Conservation (phyloP, 2,329 filamentous ascomycete genomes). For the Thielaviopsis ethacetica region DNA sequence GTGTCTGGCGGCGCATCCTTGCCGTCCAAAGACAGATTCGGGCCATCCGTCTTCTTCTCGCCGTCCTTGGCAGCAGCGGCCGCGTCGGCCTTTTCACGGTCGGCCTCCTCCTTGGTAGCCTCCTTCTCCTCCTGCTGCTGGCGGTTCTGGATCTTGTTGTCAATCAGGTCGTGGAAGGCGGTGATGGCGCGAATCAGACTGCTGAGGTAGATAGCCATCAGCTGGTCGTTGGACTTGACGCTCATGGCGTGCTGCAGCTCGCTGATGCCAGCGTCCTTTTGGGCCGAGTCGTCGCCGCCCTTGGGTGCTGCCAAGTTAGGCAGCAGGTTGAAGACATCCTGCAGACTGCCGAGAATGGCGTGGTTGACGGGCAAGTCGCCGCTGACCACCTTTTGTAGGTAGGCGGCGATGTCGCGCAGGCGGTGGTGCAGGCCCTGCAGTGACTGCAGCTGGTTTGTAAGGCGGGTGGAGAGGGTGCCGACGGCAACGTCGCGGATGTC, state of each 20-base stretch:
- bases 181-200: constrained; percentile 95
- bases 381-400: constrained; percentile 90
- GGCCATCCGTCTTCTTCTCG: constrained; percentile 30
- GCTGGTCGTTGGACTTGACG: constrained; percentile 96
- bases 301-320: constrained; percentile 85
- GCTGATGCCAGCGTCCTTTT: constrained; percentile 37
- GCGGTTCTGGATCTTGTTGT: constrained; percentile 99
- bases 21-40: constrained; percentile 9
- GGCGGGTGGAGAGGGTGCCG: constrained; percentile 86
- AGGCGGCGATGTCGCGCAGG: constrained; percentile 85
- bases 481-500: constrained; percentile 97
- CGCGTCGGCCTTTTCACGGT: constrained; percentile 42
- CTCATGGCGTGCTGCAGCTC: constrained; percentile 95
- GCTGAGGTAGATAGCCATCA: constrained; percentile 96
- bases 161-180: constrained; percentile 96
- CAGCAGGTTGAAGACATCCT: constrained; percentile 96
- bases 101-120: constrained; percentile 56
- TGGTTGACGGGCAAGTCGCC: constrained; percentile 91
- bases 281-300: constrained; percentile 37
- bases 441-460: constrained; percentile 95
- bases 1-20: constrained; percentile 39
- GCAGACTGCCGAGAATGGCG: constrained; percentile 91
- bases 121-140: constrained; percentile 96
- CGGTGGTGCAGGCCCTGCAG: constrained; percentile 90
- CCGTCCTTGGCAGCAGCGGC: constrained; percentile 19